Base-by-base conservation (phyloP, 228 moss, liverwort and hornwort species). In the Sphagnum fallax region DNA sequence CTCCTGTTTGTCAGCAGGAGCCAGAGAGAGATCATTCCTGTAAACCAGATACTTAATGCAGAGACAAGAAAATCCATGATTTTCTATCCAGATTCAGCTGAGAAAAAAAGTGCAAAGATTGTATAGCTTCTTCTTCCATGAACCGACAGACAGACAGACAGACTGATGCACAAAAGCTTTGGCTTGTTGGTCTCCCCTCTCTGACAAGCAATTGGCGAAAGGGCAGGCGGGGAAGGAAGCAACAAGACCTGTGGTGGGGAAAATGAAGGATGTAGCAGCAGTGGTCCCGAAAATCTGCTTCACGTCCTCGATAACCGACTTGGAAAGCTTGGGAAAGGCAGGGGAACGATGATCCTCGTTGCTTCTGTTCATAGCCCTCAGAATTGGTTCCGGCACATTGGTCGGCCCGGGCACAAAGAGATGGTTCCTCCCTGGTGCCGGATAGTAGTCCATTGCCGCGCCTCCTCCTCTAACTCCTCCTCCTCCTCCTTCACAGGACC, bases 321-420 rank as follows among this genome's bases (percentile, higher is more conserved):
- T 81, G 7, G 89, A 83, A n/a, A 95, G 90, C 66, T 77, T 84
- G 15, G 95, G 77, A 58, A 95, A 91, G 4, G 92, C 89, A 0
- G 95, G 92, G 9, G 95, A 92, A 16, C 95, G 92, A 65, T 95
- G 95, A 67, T 95, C 95, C 72, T 95, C 95, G 66, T 95, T 95
- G 72, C 84, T 92, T 71, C 95, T 79, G 75, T 79, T 83, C 87
- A 92, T 84, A 4, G 93, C 84, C 52, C 81, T 85, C 65, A 90
- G 61, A 49, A 90, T 73, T 51, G 76, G 7, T 16, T 92, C 90
- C 0, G 92, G 86, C 51, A 92, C 83, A 74, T 90, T 92, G 50
- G 82, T 82, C 0, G 92, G 92, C 16, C 92, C 92, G 0, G 92
- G 92, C 16, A 92, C 77, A 58, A 72, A 76, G 73, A 92, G 75